Conservation (phyloP, 208 protist species). For the Acanthamoeba healyi region DNA sequence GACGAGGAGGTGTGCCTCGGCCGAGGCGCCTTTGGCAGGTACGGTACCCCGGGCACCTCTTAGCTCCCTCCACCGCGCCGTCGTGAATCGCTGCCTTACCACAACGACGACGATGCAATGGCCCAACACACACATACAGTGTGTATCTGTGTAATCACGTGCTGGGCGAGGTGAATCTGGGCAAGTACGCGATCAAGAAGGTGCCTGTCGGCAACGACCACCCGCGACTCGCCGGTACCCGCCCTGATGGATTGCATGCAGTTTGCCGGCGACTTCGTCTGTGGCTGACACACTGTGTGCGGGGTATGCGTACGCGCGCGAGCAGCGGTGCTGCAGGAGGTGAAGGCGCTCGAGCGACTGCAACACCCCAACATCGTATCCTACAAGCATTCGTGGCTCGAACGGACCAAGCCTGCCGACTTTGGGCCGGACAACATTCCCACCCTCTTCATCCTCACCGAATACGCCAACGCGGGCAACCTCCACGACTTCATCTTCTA, state of each 20-base stretch:
- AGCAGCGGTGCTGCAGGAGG: neutral
- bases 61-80: too few relatives aligned
- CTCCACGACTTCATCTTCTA: conserved; percentile 68
- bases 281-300: too few relatives aligned
- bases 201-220: conserved; percentile 58
- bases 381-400: conserved; percentile 66
- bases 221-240: conserved; percentile 5
- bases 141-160: conserved; percentile 41
- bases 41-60: too few relatives aligned
- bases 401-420: conserved; percentile 39
- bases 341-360: conserved; percentile 39
- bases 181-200: conserved; percentile 57
- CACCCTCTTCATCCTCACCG: conserved; percentile 54
- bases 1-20: conserved; percentile 43
- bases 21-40: conserved; percentile 61
- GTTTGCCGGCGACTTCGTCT: too few relatives aligned
- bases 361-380: conserved; percentile 45
- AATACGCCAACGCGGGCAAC: conserved; percentile 62
- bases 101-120: too few relatives aligned
- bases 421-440: conserved; percentile 56
- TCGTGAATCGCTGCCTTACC: too few relatives aligned
- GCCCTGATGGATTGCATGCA: too few relatives aligned
- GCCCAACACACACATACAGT: too few relatives aligned
- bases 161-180: conserved; percentile 37
- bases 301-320: neutral